Evolutionary conservation across 164 flowering plant genomes (phyloP).

Genomic region (Stephania japonica): DNA sequence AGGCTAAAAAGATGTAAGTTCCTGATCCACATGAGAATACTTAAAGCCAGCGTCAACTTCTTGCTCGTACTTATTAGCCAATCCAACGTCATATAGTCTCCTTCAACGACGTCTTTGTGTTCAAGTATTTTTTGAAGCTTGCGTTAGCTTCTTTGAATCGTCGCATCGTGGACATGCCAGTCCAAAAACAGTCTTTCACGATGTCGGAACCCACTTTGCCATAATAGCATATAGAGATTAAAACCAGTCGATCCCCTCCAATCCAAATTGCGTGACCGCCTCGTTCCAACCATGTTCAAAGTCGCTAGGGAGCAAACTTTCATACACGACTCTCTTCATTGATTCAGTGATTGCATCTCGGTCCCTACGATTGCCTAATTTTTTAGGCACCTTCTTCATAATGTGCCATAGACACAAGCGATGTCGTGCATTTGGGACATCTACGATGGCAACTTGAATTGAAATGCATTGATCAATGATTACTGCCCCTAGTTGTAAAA

Average conservation of each 20-base stretch:
- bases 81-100: background rate
- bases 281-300: background rate
- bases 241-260: background rate
- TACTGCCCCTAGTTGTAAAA: background rate
- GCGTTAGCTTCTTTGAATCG: background rate
- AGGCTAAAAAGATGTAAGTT: background rate
- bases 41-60: background rate
- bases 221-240: background rate
- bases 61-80: background rate
- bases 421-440: background rate
- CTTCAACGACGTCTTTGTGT: background rate
- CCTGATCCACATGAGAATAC: background rate
- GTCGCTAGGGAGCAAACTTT: background rate
- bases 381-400: too few species aligned
- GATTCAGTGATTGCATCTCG: background rate
- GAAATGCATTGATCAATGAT: background rate
- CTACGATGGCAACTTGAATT: background rate
- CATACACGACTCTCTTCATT: background rate
- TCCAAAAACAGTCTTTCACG: background rate
- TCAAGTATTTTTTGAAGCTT: background rate
- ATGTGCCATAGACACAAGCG: conserved; percentile 10
- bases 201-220: background rate
- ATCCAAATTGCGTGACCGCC: background rate
- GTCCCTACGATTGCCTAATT: background rate
- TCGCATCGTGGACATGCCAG: conserved; percentile 6